phyloP scores from a whole-genome alignment of 2,329 filamentous ascomycete species.

The Colletotrichum eremochloae region DNA sequence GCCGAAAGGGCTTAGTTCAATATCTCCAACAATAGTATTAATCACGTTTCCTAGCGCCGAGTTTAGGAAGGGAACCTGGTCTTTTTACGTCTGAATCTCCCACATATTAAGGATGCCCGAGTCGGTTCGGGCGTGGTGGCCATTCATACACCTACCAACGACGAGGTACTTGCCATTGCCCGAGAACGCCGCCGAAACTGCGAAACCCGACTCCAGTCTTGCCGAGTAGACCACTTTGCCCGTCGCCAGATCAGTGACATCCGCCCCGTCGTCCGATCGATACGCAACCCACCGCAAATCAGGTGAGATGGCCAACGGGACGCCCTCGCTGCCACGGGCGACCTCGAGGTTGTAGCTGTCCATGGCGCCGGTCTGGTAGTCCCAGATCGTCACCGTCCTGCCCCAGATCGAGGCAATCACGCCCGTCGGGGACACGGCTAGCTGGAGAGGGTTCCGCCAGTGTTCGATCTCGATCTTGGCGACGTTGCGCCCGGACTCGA shows the following conservation, averaged over 20 bases:
- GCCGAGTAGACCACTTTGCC: constrained; percentile 35
- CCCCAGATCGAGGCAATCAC: constrained; percentile 36
- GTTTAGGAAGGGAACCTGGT: neutral
- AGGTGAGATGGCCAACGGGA: constrained; percentile 35
- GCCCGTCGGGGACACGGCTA: constrained; percentile 13
- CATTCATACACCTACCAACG: constrained; percentile 17
- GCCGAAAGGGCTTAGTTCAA: neutral
- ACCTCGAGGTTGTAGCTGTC: constrained; percentile 37
- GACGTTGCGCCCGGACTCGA: constrained; percentile 16
- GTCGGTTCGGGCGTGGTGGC: constrained; percentile 28
- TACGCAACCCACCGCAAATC: constrained; percentile 36
- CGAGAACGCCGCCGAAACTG: constrained; percentile 31
- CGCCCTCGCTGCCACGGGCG: constrained; percentile 32
- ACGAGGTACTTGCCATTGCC: constrained; percentile 23
- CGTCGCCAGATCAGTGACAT: constrained; percentile 36
- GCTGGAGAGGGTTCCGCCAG: constrained; percentile 40
- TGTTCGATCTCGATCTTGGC: constrained; percentile 38
- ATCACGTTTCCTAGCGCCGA: neutral
- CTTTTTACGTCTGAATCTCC: constrained; percentile 19
- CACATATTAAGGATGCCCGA: constrained; percentile 30
- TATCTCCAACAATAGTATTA: neutral
- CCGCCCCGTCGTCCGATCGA: constrained; percentile 39
- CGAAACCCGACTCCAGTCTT: constrained; percentile 35
- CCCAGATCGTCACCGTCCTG: constrained; percentile 35
- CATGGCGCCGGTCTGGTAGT: constrained; percentile 28